phyloP scores from a whole-genome alignment of 2,329 filamentous ascomycete genomes.

The Aureobasidium namibiae region DNA sequence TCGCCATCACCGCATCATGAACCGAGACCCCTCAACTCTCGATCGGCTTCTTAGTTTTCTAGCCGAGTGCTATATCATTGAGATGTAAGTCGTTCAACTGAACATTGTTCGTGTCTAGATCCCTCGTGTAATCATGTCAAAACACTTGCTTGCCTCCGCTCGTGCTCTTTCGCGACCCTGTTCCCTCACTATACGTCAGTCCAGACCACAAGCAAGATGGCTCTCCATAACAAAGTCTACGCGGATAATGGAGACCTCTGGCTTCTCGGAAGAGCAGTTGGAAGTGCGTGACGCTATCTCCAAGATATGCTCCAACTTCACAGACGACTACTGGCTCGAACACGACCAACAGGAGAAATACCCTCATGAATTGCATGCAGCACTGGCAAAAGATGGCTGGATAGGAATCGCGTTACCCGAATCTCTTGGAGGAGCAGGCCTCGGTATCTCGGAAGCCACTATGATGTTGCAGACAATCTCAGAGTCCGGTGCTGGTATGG shows the following conservation, averaged over 20 bases:
- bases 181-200: too few relatives aligned
- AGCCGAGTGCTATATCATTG: background rate
- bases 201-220: slow-evolving; percentile 20
- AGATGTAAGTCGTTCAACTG: background rate
- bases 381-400: slow-evolving; percentile 68
- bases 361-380: slow-evolving; percentile 67
- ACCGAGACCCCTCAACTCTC: slow-evolving; percentile 7
- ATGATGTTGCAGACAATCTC: slow-evolving; percentile 83
- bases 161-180: background rate
- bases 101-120: background rate
- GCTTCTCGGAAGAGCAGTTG: slow-evolving; percentile 33
- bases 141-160: background rate
- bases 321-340: slow-evolving; percentile 60
- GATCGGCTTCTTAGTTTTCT: background rate
- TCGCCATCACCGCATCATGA: background rate
- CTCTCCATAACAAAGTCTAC: slow-evolving; percentile 7
- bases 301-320: slow-evolving; percentile 36
- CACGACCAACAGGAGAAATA: slow-evolving; percentile 63
- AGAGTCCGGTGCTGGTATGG: slow-evolving; percentile 71
- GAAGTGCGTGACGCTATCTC: slow-evolving; percentile 36
- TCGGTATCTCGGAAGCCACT: slow-evolving; percentile 69
- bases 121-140: background rate
- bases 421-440: slow-evolving; percentile 61
- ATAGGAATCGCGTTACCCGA: slow-evolving; percentile 73
- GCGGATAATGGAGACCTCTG: slow-evolving; percentile 21